A percentile compares a stretch with the other conserved stretches of the same genome.
Evolutionary conservation across 257 asterid species (phyloP).

Genomic region (Lavandula angustifolia): DNA sequence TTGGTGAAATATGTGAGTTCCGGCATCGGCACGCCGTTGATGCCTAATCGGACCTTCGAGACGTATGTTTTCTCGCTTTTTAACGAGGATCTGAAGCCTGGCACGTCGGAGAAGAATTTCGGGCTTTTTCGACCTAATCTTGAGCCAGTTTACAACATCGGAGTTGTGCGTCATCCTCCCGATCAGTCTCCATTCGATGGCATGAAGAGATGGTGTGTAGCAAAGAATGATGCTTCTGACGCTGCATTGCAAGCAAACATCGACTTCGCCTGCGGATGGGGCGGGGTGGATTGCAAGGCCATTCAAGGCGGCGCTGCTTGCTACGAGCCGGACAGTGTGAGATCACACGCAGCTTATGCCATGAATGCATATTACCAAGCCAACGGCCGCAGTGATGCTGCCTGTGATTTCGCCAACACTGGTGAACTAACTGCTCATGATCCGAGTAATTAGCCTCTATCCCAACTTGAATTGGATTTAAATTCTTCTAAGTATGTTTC

Average conservation of each 20-base stretch:
- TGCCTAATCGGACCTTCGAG: conserved; percentile 50
- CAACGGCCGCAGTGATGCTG: conserved; percentile 36
- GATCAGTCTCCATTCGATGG: not conserved
- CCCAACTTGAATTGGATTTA: not conserved
- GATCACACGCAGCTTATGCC: conserved; percentile 48
- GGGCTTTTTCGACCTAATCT: conserved; percentile 54
- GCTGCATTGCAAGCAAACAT: conserved; percentile 47
- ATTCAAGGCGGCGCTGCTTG: conserved; percentile 49
- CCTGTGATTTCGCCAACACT: conserved; percentile 40
- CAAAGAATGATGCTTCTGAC: conserved; percentile 36
- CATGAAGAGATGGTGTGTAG: conserved; percentile 48
- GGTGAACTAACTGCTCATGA: conserved; percentile 34
- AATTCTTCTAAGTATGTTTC: not conserved
- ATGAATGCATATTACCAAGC: conserved; percentile 58
- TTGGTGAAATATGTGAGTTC: conserved; percentile 39
- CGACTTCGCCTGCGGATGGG: conserved; percentile 44
- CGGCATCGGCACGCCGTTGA: conserved; percentile 52
- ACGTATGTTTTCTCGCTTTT: conserved; percentile 45
- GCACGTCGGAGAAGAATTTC: conserved; percentile 41
- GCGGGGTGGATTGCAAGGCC: conserved; percentile 44
- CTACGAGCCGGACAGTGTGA: conserved; percentile 43
- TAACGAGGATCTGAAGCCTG: conserved; percentile 48
- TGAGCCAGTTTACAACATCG: conserved; percentile 47
- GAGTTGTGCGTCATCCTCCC: conserved; percentile 37
- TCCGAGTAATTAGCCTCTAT: conserved; percentile 45